A percentile compares a stretch with the other conserved stretches of the same genome.
Conservation (phyloP, 2,329 filamentous ascomycete species). For the Diaporthe sp. region DNA sequence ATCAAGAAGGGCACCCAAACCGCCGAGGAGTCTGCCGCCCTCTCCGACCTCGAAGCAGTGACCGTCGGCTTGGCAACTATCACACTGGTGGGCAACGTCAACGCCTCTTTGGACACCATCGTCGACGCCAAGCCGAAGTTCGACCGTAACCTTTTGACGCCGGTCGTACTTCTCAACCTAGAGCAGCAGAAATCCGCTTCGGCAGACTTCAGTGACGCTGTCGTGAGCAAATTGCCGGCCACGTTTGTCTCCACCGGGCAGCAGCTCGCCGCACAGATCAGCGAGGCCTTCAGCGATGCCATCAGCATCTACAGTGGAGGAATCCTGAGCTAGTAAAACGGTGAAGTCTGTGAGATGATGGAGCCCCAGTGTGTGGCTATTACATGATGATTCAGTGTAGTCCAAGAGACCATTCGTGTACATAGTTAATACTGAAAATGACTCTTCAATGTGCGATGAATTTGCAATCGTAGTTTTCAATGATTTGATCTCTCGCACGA, state of each 20-base stretch:
- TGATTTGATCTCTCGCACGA: too few relatives aligned
- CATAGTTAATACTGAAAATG: not conserved
- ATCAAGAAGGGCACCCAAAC: slow-evolving; percentile 54
- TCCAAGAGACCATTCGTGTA: not conserved
- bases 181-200: slow-evolving; percentile 55
- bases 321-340: not conserved
- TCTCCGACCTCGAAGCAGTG: slow-evolving; percentile 54
- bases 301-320: slow-evolving; percentile 48
- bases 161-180: slow-evolving; percentile 58
- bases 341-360: not conserved
- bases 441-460: not conserved
- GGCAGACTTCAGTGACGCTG: slow-evolving; percentile 51
- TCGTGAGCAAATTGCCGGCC: slow-evolving; percentile 56
- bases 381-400: not conserved
- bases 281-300: slow-evolving; percentile 53
- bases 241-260: slow-evolving; percentile 49
- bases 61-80: slow-evolving; percentile 53
- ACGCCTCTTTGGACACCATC: slow-evolving; percentile 53
- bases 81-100: slow-evolving; percentile 52
- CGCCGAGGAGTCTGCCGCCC: slow-evolving; percentile 52
- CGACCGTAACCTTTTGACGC: slow-evolving; percentile 55
- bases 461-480: not conserved
- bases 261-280: slow-evolving; percentile 53
- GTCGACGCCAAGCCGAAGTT: slow-evolving; percentile 58
- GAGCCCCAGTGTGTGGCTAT: too few relatives aligned